A percentile compares a stretch with the other conserved stretches of the same genome.
Evolutionary conservation across 768 basidiomycete species (phyloP).

Genomic region (Terana coerulea): DNA sequence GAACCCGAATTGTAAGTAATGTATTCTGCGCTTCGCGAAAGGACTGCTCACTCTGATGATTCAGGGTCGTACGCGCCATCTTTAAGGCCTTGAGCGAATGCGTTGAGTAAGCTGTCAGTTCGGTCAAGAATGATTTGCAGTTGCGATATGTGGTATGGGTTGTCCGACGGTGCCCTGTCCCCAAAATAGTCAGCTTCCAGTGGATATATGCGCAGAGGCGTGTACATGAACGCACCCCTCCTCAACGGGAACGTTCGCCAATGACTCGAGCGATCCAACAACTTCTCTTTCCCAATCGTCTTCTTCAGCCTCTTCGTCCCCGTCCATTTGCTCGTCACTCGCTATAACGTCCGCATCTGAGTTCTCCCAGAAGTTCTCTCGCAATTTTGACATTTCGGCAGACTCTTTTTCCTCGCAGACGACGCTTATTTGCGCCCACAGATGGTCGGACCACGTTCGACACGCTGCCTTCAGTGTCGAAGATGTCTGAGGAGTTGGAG

Average conservation of each 20-base stretch:
- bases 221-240: constrained; percentile 59
- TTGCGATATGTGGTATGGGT: constrained; percentile 82
- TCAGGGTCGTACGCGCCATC: constrained; percentile 45
- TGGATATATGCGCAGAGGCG: neutral
- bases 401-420: constrained; percentile 80
- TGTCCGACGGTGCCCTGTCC: constrained; percentile 54
- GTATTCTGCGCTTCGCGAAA: neutral
- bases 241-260: constrained; percentile 54
- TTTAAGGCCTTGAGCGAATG: constrained; percentile 56
- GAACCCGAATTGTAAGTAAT: constrained; percentile 1
- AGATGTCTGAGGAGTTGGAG: constrained; percentile 65
- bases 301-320: constrained; percentile 34
- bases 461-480: constrained; percentile 68
- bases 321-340: neutral
- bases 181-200: neutral
- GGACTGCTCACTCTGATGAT: constrained; percentile 56
- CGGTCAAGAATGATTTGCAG: constrained; percentile 70
- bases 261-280: constrained; percentile 46
- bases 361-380: constrained; percentile 77
- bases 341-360: constrained; percentile 23
- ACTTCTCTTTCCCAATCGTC: constrained; percentile 70
- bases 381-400: constrained; percentile 55
- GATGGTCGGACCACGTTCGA: constrained; percentile 90
- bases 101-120: constrained; percentile 64
- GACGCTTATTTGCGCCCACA: constrained; percentile 87